phyloP scores from a whole-genome alignment of 2,329 filamentous ascomycete species.

The Xylariaceae sp. region DNA sequence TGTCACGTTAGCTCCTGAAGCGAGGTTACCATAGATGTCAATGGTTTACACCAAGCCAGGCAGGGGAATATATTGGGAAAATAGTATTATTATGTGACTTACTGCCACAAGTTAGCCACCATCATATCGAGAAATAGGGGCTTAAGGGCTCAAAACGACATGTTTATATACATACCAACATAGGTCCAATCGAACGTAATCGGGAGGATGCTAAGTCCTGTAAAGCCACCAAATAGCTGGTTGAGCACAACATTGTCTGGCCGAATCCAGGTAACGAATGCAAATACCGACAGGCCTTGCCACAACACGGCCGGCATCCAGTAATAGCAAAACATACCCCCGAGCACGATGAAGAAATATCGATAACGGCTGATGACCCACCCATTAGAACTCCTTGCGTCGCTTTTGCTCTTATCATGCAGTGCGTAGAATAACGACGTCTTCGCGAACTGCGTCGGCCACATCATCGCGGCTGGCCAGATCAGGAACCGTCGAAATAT shows the following conservation, averaged over 20 bases:
- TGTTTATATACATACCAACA: too few relatives aligned
- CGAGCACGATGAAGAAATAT: constrained; percentile 48
- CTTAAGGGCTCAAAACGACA: too few relatives aligned
- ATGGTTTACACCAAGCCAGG: too few relatives aligned
- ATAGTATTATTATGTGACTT: too few relatives aligned
- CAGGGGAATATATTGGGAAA: too few relatives aligned
- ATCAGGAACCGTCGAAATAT: constrained; percentile 51
- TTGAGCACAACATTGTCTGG: constrained; percentile 51
- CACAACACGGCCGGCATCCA: constrained; percentile 56
- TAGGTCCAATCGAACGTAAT: constrained; percentile 51
- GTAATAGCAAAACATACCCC: constrained; percentile 52
- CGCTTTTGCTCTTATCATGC: constrained; percentile 44
- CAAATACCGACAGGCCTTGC: constrained; percentile 51
- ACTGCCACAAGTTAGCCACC: too few relatives aligned
- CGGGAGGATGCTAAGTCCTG: constrained; percentile 45
- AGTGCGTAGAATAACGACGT: constrained; percentile 51
- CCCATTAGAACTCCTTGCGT: constrained; percentile 45
- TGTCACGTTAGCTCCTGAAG: too few relatives aligned
- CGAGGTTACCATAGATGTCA: too few relatives aligned
- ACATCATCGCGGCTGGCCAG: constrained; percentile 54
- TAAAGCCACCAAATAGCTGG: constrained; percentile 52
- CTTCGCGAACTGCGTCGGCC: constrained; percentile 52
- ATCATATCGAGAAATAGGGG: too few relatives aligned
- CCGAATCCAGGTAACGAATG: constrained; percentile 51
- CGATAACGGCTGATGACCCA: constrained; percentile 50